Base-by-base conservation (phyloP, 2,329 filamentous ascomycete genomes). In the Colletotrichum noveboracense region DNA sequence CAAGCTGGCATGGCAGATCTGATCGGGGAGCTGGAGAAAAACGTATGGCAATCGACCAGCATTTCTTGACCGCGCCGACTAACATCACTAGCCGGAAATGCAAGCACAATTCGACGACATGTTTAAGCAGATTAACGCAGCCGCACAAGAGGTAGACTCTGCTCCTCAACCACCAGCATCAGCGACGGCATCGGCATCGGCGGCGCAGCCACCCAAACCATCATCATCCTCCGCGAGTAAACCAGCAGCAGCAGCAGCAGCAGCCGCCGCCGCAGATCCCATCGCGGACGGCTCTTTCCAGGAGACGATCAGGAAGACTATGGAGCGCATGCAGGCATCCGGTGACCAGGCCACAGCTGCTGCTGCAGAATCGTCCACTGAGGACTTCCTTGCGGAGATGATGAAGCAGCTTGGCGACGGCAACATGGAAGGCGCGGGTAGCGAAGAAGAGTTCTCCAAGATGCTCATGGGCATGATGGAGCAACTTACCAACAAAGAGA, bases 391-490 rank as follows among this genome's bases (percentile, higher is more conserved):
- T 58, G 93, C 95, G n/a, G 94, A 98, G 83, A 93, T 99, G 88
- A 90, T 99, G 81, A 97, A 97, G 84, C 94, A 97, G 77, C 93
- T 98, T 87, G 94, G 95, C 80, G 90, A 91, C 26, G 89, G 92
- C 9, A 90, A 89, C 28, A 84, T 88, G 1, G 92, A 90, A n/a
- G 82, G 81, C n/a, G 90, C 88, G 3, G 89, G 87, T 16, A 88
- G 87, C 75, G 95, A 98, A 72, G 96, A 97, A 80, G 96, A 98
- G 79, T 94, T 98, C 80, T 96, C 95, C 73, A 96, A 98, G 86
- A 95, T 98, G 92, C 91, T 99, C 75, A 92, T 98, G 90, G 95
- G 94, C 70, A 98, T 98, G 95, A 98, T 99, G 96, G 95, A 98
- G 86, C 96, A 99, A 85, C 90, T 99, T 77, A 98, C 97, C 5